A percentile compares a stretch with the other conserved stretches of the same genome.
phyloP scores from a whole-genome alignment of 805 yeast genomes.

The Sugiyamaella chiloensis region DNA sequence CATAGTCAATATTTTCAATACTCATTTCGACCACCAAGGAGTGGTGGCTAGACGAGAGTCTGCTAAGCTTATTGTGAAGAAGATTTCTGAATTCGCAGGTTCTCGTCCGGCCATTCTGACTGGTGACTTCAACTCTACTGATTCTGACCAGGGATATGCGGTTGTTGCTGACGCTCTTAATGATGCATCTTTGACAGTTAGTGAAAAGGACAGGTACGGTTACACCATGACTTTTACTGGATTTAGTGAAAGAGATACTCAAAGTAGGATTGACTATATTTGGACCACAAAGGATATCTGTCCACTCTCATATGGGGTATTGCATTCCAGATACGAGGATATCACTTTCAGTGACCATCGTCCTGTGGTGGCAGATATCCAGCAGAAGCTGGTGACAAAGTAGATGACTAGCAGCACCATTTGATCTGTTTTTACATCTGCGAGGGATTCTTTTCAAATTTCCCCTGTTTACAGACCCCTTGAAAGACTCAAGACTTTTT shows the following conservation, averaged over 20 bases:
- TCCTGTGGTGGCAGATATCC: conserved; percentile 19
- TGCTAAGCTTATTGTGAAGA: conserved; percentile 40
- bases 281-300: conserved; percentile 37
- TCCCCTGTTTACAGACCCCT: too few species aligned
- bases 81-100: conserved; percentile 34
- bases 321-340: conserved; percentile 15
- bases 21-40: conserved; percentile 53
- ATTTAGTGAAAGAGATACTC: conserved; percentile 34
- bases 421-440: too few species aligned
- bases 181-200: conserved; percentile 38
- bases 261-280: conserved; percentile 41
- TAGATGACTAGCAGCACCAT: too few species aligned
- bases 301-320: conserved; percentile 18
- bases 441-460: too few species aligned
- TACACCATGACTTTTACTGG: conserved; percentile 48
- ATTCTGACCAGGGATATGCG: conserved; percentile 42
- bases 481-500: too few species aligned
- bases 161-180: conserved; percentile 37
- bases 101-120: conserved; percentile 38
- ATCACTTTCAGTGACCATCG: conserved; percentile 22
- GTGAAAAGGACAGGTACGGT: conserved; percentile 38
- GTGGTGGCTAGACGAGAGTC: conserved; percentile 44
- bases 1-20: conserved; percentile 37
- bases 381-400: not conserved
- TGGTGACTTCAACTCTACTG: conserved; percentile 57